phyloP scores from a whole-genome alignment of 2,329 filamentous ascomycete genomes.

The Diaporthe nobilis region DNA sequence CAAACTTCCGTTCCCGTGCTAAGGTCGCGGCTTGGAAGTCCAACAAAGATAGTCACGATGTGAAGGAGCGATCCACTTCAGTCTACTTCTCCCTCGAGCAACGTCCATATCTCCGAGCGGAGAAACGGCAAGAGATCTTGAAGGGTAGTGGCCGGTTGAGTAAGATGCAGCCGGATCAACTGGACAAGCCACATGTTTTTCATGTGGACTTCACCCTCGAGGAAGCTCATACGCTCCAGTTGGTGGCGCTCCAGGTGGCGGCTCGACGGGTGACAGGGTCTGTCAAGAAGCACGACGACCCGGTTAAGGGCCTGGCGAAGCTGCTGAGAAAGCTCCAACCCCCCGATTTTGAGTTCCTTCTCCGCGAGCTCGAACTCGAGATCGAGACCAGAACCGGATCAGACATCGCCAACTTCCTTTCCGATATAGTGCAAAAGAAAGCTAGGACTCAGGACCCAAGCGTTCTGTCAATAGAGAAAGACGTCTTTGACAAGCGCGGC shows the following conservation, averaged over 20 bases:
- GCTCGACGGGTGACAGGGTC: conserved; percentile 22
- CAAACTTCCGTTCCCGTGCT: conserved; percentile 41
- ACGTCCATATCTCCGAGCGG: conserved; percentile 47
- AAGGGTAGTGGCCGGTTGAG: conserved; percentile 42
- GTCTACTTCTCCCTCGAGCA: conserved; percentile 35
- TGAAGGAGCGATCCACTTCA: neutral
- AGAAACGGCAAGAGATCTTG: conserved; percentile 43
- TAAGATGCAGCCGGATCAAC: conserved; percentile 20
- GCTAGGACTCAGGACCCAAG: conserved; percentile 43
- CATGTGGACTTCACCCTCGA: conserved; percentile 62
- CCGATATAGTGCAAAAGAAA: conserved; percentile 50
- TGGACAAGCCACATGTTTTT: conserved; percentile 45
- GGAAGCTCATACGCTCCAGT: conserved; percentile 50
- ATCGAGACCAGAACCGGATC: conserved; percentile 46
- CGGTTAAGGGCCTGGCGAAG: conserved; percentile 42
- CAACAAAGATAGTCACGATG: neutral
- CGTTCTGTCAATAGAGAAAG: conserved; percentile 51
- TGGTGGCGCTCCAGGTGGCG: conserved; percentile 26
- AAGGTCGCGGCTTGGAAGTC: conserved; percentile 44
- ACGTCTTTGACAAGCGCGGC: conserved; percentile 48
- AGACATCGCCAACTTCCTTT: conserved; percentile 56
- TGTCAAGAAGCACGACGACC: conserved; percentile 39
- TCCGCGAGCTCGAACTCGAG: conserved; percentile 10
- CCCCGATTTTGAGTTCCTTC: too few species aligned
- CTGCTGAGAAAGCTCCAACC: conserved; percentile 41